A percentile compares a stretch with the other conserved stretches of the same genome.
These are phyloP conservation scores for Schizophyllum commune DNA, from an alignment of 1,284 basidiomycete species.

Conservation along the genomic window DNA sequence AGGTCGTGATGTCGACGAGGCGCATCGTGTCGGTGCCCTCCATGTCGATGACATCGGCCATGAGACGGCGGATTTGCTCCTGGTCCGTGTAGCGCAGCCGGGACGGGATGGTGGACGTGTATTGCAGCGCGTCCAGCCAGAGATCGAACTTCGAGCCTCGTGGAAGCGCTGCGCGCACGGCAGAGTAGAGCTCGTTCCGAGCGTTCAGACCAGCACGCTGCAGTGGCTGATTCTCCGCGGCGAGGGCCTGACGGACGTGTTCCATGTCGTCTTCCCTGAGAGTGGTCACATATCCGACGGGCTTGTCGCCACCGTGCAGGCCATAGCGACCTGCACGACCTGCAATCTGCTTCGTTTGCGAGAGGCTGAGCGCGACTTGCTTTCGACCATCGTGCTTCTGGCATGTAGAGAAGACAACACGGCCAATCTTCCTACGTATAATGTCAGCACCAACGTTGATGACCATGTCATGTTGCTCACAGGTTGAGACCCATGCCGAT, in stretches of 20 bases:
- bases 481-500: conserved; percentile 96
- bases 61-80: conserved; percentile 9
- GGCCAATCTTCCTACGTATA: conserved; percentile 74
- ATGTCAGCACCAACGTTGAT: background rate
- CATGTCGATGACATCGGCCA: conserved; percentile 31
- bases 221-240: background rate
- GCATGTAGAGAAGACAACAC: conserved; percentile 80
- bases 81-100: conserved; percentile 1
- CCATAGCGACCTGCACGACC: conserved; percentile 94
- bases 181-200: conserved; percentile 28
- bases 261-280: conserved; percentile 61
- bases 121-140: conserved; percentile 19
- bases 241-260: conserved; percentile 31
- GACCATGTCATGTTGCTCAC: conserved; percentile 37
- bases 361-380: conserved; percentile 53
- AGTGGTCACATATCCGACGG: conserved; percentile 70
- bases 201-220: conserved; percentile 16
- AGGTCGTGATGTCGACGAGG: conserved; percentile 40
- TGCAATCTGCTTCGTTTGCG: conserved; percentile 94
- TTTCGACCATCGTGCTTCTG: conserved; percentile 64
- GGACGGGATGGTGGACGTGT: conserved; percentile 21
- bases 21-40: conserved; percentile 31
- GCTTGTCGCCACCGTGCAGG: conserved; percentile 38
- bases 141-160: conserved; percentile 9
- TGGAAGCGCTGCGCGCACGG: conserved; percentile 23